A percentile compares a stretch with the other conserved stretches of the same genome.
phyloP scores from a whole-genome alignment of 2,329 filamentous ascomycete species.

The Boeremia lycopersici region DNA sequence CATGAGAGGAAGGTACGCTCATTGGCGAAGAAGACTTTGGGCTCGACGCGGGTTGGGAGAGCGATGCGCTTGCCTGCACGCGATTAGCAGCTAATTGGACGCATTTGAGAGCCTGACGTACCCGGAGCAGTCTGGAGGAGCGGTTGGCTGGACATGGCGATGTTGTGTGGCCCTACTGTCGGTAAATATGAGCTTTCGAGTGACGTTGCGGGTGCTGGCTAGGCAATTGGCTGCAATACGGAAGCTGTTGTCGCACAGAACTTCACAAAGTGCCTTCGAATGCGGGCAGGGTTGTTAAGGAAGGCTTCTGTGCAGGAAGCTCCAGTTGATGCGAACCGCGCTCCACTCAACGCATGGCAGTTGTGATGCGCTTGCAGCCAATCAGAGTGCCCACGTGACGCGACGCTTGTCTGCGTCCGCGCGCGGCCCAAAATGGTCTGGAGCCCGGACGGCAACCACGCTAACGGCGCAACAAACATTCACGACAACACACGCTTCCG shows the following conservation, averaged over 20 bases:
- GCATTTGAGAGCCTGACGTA: conserved; percentile 52
- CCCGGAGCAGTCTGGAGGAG: conserved; percentile 93
- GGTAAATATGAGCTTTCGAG: conserved; percentile 16
- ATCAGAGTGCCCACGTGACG: conserved; percentile 38
- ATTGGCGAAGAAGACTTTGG: conserved; percentile 99
- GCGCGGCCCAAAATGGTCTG: conserved; percentile 12
- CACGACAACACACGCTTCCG: conserved; percentile 23
- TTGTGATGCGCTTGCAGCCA: conserved; percentile 23
- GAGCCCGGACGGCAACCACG: conserved; percentile 17
- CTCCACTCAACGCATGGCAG: conserved; percentile 8
- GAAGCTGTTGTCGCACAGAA: conserved; percentile 11
- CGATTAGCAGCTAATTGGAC: background rate
- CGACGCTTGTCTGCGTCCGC: background rate
- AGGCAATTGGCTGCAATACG: conserved; percentile 16
- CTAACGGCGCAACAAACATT: conserved; percentile 23
- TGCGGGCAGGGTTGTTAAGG: background rate
- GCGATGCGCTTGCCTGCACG: conserved; percentile 91
- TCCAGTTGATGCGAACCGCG: conserved; percentile 14
- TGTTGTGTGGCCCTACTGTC: conserved; percentile 20
- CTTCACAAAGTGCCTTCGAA: conserved; percentile 10
- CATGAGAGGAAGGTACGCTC: conserved; percentile 98
- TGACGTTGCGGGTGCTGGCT: conserved; percentile 2
- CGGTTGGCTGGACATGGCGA: conserved; percentile 90
- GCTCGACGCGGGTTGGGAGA: conserved; percentile 95
- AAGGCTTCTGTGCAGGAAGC: conserved; percentile 17